These are phyloP conservation scores for Globisporangium parvum DNA, from an alignment of 352 stramenopile genomes.

Conservation along the genomic window DNA sequence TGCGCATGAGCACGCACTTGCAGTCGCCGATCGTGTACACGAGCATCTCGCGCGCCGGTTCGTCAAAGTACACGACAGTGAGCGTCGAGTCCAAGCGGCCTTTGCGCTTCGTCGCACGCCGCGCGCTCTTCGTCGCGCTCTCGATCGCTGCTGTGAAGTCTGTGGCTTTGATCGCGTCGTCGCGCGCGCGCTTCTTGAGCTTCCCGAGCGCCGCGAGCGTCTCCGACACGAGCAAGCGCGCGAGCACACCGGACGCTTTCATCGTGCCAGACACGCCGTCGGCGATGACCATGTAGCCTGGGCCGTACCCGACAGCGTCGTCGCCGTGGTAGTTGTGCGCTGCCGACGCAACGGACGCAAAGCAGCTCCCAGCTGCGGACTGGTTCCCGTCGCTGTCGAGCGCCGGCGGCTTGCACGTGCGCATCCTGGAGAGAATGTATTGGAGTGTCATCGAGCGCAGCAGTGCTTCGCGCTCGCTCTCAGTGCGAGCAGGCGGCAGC, in stretches of 20 bases:
- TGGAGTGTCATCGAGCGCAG: constrained; percentile 20
- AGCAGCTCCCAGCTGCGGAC: constrained; percentile 23
- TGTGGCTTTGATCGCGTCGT: constrained; percentile 40
- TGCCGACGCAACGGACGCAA: constrained; percentile 70
- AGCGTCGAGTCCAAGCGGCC: constrained; percentile 81
- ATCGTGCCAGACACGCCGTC: constrained; percentile 84
- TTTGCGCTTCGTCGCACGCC: constrained; percentile 70
- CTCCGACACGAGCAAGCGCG: constrained; percentile 70
- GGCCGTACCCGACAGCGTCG: constrained; percentile 81
- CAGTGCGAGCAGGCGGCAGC: not conserved
- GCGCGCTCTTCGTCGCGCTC: constrained; percentile 60
- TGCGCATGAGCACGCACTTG: constrained; percentile 79
- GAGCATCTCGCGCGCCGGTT: constrained; percentile 63
- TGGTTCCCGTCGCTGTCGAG: constrained; percentile 23
- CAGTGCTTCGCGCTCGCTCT: not conserved
- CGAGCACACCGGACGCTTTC: constrained; percentile 79
- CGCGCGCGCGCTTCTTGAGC: constrained; percentile 53
- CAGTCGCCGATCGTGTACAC: constrained; percentile 85
- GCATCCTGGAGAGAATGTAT: constrained; percentile 71
- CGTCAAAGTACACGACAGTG: constrained; percentile 76
- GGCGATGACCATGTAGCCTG: constrained; percentile 80
- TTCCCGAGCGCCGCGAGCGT: constrained; percentile 64
- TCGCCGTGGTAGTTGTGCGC: constrained; percentile 81
- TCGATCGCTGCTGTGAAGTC: constrained; percentile 71
- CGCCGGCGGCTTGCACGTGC: constrained; percentile 48